Base-by-base conservation (phyloP, 2,329 filamentous ascomycete species). In the Trichoderma sp. region DNA sequence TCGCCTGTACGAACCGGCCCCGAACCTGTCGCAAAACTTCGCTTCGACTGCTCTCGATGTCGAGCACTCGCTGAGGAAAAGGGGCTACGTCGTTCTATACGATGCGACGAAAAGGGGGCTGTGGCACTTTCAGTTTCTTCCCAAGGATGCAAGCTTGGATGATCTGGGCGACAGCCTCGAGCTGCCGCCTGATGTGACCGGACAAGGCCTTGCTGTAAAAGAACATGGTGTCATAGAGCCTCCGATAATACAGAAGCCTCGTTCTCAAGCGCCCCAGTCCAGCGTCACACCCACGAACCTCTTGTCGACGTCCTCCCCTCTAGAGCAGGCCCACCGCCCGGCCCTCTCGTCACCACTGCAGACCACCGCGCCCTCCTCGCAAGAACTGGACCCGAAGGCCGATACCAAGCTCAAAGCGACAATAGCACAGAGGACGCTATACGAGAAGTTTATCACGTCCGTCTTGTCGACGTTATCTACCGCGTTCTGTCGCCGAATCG, bases 371-470 rank as follows among this genome's bases (percentile, higher is more conserved):
- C 6, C 63, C 12, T 44, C 52, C 30, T 61, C 65, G 43, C 67
- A 71, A 55, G 74, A 77, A 44, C 70, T 70, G 34, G 74, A 76
- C 6, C 21, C 63, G 14, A 62, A 63, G n/a, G 44, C 56, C 47
- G 73, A 75, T 28, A 21, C 66, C n/a, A 75, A 68, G 55, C 30
- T 65, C 45, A 67, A 67, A 10, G 69, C 71, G 45, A 69, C 71
- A 45, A 68, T 67, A 50, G 61, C 69, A 19, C 71, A 79, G 39
- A 81, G 79, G 66, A 78, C 80, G 19, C 77, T 82, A 5, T 83
- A 87, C 69, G 82, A 85, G 65, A 81, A 81, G 48, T 85, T 87
- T 66, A 78, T 87, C 56, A 76, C 78, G 12, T 82, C 84, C n/a
- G 74, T 82, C 10, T 74, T 86, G 17, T 78, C 81, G 2, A 81